Base-by-base conservation (phyloP, 2,329 filamentous ascomycete species). In the Triangularia verruculosa region DNA sequence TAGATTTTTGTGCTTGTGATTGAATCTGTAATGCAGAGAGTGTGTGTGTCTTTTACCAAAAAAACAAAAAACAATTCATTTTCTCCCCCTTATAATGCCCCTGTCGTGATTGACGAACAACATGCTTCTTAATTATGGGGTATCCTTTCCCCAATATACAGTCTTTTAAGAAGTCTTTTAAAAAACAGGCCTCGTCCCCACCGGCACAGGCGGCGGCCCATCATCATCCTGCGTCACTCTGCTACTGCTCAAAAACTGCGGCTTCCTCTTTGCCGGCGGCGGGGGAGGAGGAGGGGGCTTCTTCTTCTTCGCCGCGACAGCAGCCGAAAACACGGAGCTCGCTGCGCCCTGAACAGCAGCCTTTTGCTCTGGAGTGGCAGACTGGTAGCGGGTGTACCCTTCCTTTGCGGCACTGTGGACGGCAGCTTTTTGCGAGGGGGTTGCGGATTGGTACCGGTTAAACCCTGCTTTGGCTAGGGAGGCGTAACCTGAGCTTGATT, bases 251-350 rank as follows among this genome's bases (percentile, higher is more conserved):
- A 83, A 67, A 7, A 69, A 74, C 2, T 79, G 76, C 70, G 82
- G 84, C 76, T 83, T 86, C 75, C 83, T 85, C 27, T 28, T 28
- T 5, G 27, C 27, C 2, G 80, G n/a, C 2, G 80, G 76, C 17
- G 80, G 81, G 8, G 81, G 82, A n/a, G 74, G 74, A 43, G 83
- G 80, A 9, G 82, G 78, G 9, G 81, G 79, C 71, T 83, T 85
- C 76, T 86, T 86, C 74, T 84, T 85, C 2, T 71, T 77, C 12
- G 73, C 70, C 1, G 74, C 66, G 0, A 66, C 66, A 4, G 39
- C 39, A 3, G n/a, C n/a, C 39, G 39, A 47, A 7, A 47, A 20
- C 39, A 47, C 20, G 5, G 39, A 47, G n/a, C 9, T 47, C 51
- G 57, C 53, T 13, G 56, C 56, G n/a, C n/a, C 7, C 9, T 47